phyloP scores from a whole-genome alignment of 371 early-diverging fungal genomes.

The Choanephora cucurbitarum region DNA sequence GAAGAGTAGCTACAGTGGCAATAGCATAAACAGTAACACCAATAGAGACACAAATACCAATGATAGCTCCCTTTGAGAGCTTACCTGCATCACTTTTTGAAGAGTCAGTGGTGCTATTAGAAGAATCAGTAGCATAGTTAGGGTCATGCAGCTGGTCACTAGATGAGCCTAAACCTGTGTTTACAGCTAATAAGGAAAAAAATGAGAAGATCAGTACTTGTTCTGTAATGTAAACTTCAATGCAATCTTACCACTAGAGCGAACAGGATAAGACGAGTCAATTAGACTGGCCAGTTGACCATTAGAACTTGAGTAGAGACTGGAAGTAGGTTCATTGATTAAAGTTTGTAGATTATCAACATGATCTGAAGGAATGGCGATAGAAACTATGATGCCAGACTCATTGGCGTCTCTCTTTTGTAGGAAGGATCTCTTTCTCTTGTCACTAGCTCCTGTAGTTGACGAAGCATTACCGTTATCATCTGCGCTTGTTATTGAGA shows the following conservation, averaged over 20 bases:
- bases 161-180: not conserved
- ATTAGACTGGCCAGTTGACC: conserved; percentile 44
- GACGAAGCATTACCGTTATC: conserved; percentile 6
- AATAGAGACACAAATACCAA: conserved; percentile 48
- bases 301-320: conserved; percentile 35
- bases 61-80: conserved; percentile 39
- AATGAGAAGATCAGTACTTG: not conserved
- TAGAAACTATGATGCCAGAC: conserved; percentile 38
- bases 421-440: conserved; percentile 7
- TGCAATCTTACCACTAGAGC: conserved; percentile 9
- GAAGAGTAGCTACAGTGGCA: conserved; percentile 36
- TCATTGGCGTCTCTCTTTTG: conserved; percentile 9
- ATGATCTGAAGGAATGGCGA: conserved; percentile 36
- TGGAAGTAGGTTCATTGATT: conserved; percentile 26
- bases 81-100: conserved; percentile 7
- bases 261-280: conserved; percentile 35
- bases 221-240: not conserved
- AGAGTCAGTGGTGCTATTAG: not conserved
- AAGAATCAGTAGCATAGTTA: not conserved
- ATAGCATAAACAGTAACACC: conserved; percentile 47
- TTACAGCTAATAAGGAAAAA: conserved; percentile 1
- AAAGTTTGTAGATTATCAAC: conserved; percentile 26
- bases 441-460: conserved; percentile 7
- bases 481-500: conserved; percentile 41
- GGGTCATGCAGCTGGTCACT: not conserved